Conservation (phyloP, 140 eudicot genomes). For the Ambrosia hybrid region DNA sequence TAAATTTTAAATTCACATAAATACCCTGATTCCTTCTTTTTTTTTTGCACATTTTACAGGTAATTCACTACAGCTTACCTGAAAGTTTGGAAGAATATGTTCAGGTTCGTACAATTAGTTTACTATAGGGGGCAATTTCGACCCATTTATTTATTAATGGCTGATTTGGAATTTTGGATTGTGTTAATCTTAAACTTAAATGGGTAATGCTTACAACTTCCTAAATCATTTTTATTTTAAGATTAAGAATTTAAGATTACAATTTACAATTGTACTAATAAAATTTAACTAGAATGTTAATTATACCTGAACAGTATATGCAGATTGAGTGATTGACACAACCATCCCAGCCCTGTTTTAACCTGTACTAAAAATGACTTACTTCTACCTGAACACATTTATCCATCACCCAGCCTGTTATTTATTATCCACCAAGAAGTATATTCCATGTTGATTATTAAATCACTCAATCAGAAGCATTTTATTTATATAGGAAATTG, state of each 20-base stretch:
- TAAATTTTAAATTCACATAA: slow-evolving; percentile 1
- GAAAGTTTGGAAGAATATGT: slow-evolving; percentile 97
- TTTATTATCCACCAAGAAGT: slow-evolving; percentile 14
- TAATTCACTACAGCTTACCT: slow-evolving; percentile 90
- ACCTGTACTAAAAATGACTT: not conserved
- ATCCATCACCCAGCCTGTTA: not conserved
- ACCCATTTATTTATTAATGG: not conserved
- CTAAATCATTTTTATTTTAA: not conserved
- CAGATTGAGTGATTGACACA: not conserved
- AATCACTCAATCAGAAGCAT: slow-evolving; percentile 12
- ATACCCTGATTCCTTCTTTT: not conserved
- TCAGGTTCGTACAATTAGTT: slow-evolving; percentile 54
- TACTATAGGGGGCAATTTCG: not conserved
- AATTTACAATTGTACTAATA: not conserved
- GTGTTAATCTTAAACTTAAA: too few species aligned
- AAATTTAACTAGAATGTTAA: not conserved
- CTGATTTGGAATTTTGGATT: not conserved
- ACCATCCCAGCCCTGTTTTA: not conserved
- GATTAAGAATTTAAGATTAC: too few species aligned
- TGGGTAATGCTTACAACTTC: not conserved
- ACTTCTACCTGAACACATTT: not conserved
- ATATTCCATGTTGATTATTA: not conserved
- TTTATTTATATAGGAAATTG: slow-evolving; percentile 63
- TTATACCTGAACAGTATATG: not conserved
- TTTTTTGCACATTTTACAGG: slow-evolving; percentile 46